These are phyloP conservation scores for Linaria vulgaris DNA, from an alignment of 257 asterid genomes.

Conservation along the genomic window DNA sequence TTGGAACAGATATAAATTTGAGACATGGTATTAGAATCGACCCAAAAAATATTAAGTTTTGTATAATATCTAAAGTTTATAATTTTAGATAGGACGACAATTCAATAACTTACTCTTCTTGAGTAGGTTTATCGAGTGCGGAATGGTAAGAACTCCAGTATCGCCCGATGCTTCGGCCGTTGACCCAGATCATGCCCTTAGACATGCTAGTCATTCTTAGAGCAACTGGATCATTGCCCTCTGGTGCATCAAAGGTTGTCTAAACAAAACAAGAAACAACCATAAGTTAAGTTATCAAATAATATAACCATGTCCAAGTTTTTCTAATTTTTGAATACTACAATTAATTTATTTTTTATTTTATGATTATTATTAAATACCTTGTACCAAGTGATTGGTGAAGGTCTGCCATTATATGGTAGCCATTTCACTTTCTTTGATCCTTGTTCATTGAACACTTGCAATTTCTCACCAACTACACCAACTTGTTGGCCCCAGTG, in stretches of 20 bases:
- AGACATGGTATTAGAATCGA: too few relatives aligned
- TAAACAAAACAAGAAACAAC: too few relatives aligned
- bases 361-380: slow-evolving; percentile 41
- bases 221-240: slow-evolving; percentile 65
- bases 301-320: too few relatives aligned
- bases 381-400: slow-evolving; percentile 90
- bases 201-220: slow-evolving; percentile 65
- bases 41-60: too few relatives aligned
- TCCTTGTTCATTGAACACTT: slow-evolving; percentile 64
- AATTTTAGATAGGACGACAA: too few relatives aligned
- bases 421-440: slow-evolving; percentile 59
- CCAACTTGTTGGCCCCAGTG: slow-evolving; percentile 82
- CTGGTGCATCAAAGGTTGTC: slow-evolving; percentile 82
- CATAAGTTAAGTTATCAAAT: too few relatives aligned
- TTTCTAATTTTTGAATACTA: too few relatives aligned
- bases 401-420: slow-evolving; percentile 25
- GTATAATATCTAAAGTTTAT: too few relatives aligned
- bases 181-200: slow-evolving; percentile 93
- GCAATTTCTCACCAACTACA: slow-evolving; percentile 55
- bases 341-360: neutral
- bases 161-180: slow-evolving; percentile 78
- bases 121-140: slow-evolving; percentile 69
- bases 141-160: slow-evolving; percentile 82
- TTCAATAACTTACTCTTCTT: slow-evolving; percentile 59
- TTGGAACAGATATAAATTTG: too few relatives aligned